These are phyloP conservation scores for Puccinia coronata DNA, from an alignment of 1,284 basidiomycete genomes.

Conservation along the genomic window DNA sequence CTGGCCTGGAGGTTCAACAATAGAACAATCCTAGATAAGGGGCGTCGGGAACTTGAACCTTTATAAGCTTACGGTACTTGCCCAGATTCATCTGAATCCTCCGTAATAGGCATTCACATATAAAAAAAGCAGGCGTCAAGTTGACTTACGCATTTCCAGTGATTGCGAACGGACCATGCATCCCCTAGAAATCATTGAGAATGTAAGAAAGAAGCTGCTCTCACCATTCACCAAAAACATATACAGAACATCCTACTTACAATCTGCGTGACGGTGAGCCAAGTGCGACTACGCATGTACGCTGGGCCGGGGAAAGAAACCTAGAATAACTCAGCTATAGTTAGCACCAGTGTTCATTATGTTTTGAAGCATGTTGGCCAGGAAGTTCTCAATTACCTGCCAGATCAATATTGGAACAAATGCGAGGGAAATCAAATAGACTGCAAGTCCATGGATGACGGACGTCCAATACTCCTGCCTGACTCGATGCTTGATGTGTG, in stretches of 20 bases:
- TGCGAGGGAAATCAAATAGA: conserved; percentile 17
- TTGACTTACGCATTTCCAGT: conserved; percentile 28
- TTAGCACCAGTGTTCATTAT: neutral
- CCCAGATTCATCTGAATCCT: neutral
- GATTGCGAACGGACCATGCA: conserved; percentile 37
- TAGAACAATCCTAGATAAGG: conserved; percentile 4
- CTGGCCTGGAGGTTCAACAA: conserved; percentile 31
- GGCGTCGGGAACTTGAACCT: neutral
- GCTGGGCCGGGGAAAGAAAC: conserved; percentile 20
- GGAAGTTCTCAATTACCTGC: conserved; percentile 30
- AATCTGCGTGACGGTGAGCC: conserved; percentile 36
- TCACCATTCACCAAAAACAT: neutral
- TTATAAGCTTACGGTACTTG: too few relatives aligned
- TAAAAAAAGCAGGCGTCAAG: neutral
- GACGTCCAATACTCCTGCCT: conserved; percentile 30
- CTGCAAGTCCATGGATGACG: conserved; percentile 14
- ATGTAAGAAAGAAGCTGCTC: neutral
- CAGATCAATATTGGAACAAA: conserved; percentile 32
- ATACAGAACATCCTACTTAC: neutral
- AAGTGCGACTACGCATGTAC: conserved; percentile 23
- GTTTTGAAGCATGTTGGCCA: too few relatives aligned
- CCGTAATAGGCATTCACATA: neutral
- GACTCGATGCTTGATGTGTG: conserved; percentile 20
- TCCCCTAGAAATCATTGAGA: conserved; percentile 3
- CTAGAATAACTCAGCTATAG: neutral